phyloP scores from a whole-genome alignment of 139 green algal genomes.

The Bryopsis sp. region DNA sequence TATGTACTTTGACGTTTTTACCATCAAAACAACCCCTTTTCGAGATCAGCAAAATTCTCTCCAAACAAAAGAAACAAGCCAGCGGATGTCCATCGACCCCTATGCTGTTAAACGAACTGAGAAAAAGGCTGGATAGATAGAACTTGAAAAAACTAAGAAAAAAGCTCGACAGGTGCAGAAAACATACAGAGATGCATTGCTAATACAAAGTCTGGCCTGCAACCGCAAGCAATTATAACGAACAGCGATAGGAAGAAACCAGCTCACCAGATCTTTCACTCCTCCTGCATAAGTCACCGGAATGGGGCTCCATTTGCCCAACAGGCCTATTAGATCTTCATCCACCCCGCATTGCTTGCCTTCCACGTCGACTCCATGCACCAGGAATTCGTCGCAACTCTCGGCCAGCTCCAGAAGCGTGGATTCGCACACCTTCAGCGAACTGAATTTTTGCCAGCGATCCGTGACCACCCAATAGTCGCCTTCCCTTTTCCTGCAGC shows the following conservation, averaged over 20 bases:
- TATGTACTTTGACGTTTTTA: too few species aligned
- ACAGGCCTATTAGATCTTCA: conserved; percentile 79
- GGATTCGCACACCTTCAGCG: conserved; percentile 38
- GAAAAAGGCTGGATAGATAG: too few species aligned
- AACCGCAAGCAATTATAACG: too few species aligned
- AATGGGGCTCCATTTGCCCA: conserved; percentile 56
- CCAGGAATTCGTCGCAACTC: conserved; percentile 91
- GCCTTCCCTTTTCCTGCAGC: conserved; percentile 69
- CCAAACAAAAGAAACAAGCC: too few species aligned
- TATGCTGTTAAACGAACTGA: too few species aligned
- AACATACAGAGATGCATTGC: too few species aligned
- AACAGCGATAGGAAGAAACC: neutral
- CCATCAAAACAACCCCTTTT: too few species aligned
- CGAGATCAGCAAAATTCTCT: too few species aligned
- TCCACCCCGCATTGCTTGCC: conserved; percentile 95
- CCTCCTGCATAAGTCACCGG: conserved; percentile 94
- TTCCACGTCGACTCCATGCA: conserved; percentile 97
- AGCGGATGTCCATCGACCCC: too few species aligned
- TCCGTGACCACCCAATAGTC: conserved; percentile 64
- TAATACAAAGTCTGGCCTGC: too few species aligned
- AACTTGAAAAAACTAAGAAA: too few species aligned
- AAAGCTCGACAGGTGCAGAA: too few species aligned
- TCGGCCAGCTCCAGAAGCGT: conserved; percentile 56
- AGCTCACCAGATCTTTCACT: conserved; percentile 63
- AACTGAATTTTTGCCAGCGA: conserved; percentile 64